phyloP scores from a whole-genome alignment of 2,329 filamentous ascomycete species.

The Botryosphaeria agaves region DNA sequence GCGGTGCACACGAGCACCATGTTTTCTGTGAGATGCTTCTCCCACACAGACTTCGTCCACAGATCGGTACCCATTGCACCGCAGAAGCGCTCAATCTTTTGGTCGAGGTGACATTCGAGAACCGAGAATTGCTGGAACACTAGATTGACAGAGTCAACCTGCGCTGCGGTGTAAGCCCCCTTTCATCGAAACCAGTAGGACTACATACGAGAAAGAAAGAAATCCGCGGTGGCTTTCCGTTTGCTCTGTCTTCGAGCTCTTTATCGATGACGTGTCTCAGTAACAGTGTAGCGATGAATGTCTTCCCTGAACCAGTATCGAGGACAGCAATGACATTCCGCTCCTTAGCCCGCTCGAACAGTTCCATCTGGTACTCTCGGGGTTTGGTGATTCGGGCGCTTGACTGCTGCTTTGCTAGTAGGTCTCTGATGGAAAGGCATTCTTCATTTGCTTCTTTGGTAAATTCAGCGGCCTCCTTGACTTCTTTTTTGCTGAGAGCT shows the following conservation, averaged over 20 bases:
- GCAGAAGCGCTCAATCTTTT: constrained; percentile 55
- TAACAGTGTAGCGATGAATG: constrained; percentile 80
- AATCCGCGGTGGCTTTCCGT: constrained; percentile 43
- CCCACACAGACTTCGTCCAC: constrained; percentile 44
- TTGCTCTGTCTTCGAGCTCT: constrained; percentile 53
- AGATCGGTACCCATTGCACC: constrained; percentile 49
- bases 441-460: constrained; percentile 24
- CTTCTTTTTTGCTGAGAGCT: constrained; percentile 21
- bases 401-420: constrained; percentile 35
- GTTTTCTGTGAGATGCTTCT: constrained; percentile 39
- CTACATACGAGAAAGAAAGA: constrained; percentile 66
- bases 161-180: no score
- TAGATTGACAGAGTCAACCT: constrained; percentile 74
- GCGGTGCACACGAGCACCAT: constrained; percentile 89
- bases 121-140: constrained; percentile 82
- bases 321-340: constrained; percentile 86
- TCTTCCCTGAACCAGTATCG: constrained; percentile 92
- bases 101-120: constrained; percentile 62
- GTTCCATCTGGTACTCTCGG: constrained; percentile 78
- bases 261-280: constrained; percentile 58
- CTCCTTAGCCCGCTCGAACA: constrained; percentile 73
- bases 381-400: constrained; percentile 53
- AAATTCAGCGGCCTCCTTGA: constrained; percentile 18
- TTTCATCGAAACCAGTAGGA: constrained; percentile 3
- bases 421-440: constrained; percentile 31